phyloP scores from a whole-genome alignment of 148 eudicot genomes.

The Vaccinium myrtillus region DNA sequence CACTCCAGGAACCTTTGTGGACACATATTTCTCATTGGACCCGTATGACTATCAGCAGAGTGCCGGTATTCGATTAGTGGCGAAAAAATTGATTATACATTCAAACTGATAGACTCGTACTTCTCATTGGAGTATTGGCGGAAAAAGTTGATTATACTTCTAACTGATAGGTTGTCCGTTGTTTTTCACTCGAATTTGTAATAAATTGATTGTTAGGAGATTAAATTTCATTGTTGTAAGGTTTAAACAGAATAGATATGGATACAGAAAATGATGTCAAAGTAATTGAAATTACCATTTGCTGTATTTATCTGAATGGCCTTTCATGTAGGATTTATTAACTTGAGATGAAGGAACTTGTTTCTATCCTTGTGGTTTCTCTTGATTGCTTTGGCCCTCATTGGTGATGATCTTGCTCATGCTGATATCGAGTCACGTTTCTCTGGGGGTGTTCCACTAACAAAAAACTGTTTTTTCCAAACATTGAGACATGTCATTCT shows the following conservation, averaged over 20 bases:
- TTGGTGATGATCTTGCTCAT: no score
- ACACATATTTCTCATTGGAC: constrained; percentile 68
- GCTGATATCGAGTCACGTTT: no score
- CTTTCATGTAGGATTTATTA: background rate
- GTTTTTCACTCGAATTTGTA: background rate
- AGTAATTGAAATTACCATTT: background rate
- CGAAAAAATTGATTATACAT: constrained; percentile 64
- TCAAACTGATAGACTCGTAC: constrained; percentile 29
- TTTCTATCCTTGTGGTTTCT: background rate
- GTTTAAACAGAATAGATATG: background rate
- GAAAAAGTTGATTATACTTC: constrained; percentile 57
- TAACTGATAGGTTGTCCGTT: constrained; percentile 21
- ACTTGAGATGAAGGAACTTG: background rate
- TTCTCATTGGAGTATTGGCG: constrained; percentile 55
- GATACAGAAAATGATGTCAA: background rate
- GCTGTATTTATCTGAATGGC: background rate
- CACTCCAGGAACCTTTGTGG: constrained; percentile 53
- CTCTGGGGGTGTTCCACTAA: no score
- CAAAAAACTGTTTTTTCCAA: no score
- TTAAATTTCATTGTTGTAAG: background rate
- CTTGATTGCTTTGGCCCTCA: background rate
- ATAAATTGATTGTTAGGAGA: background rate
- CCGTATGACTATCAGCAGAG: constrained; percentile 75
- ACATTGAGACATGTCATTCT: no score
- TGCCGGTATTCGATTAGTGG: constrained; percentile 83